These are phyloP conservation scores for Clavariopsis aquatica DNA, from an alignment of 495 filamentous ascomycete species.

Conservation along the genomic window DNA sequence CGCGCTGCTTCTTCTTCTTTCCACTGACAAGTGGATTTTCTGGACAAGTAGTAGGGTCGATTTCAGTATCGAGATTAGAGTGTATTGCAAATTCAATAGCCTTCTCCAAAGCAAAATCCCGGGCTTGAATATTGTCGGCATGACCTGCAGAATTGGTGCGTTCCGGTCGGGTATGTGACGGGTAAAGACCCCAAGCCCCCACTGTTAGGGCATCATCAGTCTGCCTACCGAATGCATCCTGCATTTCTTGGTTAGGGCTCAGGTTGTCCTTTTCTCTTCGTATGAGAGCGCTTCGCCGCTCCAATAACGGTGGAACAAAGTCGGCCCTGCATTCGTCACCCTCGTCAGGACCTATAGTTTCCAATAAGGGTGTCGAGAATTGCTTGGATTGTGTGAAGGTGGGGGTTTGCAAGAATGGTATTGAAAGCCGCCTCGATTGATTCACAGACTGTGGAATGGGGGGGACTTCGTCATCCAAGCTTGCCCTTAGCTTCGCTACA, in stretches of 20 bases:
- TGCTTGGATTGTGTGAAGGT: not conserved
- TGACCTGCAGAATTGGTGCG: slow-evolving; percentile 29
- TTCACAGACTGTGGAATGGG: not conserved
- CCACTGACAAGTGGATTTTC: not conserved
- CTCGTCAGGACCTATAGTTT: not conserved
- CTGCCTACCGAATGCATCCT: slow-evolving; percentile 12
- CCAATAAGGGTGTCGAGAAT: not conserved
- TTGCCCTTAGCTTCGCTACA: not conserved
- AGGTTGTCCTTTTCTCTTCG: not conserved
- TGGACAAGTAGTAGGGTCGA: slow-evolving; percentile 9
- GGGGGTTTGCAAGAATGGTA: not conserved
- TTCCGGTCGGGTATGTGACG: slow-evolving; percentile 32
- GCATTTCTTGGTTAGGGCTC: not conserved
- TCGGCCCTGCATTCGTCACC: not conserved
- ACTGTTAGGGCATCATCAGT: slow-evolving; percentile 4
- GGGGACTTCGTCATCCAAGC: not conserved
- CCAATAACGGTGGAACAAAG: not conserved
- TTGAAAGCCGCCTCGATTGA: not conserved
- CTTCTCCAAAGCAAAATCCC: slow-evolving; percentile 39
- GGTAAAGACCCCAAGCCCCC: slow-evolving; percentile 38
- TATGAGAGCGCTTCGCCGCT: slow-evolving; percentile 7
- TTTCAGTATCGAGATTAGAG: slow-evolving; percentile 10
- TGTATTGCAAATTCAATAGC: slow-evolving; percentile 20
- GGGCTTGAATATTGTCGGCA: slow-evolving; percentile 23
- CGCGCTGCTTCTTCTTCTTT: slow-evolving; percentile 27